phyloP scores from a whole-genome alignment of 768 basidiomycete species.

The Clitopilus hobsonii region DNA sequence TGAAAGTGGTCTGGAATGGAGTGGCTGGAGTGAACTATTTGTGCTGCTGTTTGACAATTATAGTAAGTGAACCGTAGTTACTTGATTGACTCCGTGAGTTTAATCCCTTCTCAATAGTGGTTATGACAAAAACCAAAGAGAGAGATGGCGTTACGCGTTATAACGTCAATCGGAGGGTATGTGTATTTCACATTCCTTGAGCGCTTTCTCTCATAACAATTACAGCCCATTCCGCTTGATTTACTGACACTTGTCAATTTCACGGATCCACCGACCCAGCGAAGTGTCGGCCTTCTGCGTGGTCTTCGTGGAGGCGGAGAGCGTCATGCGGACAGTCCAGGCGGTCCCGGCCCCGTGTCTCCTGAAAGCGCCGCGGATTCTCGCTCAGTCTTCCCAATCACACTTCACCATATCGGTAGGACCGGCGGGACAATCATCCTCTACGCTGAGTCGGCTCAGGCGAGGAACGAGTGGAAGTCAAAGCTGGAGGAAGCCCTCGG shows the following conservation, averaged over 20 bases:
- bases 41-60: slow-evolving; percentile 96
- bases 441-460: slow-evolving; percentile 77
- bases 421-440: slow-evolving; percentile 83
- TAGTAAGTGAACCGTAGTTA: no score
- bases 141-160: slow-evolving; percentile 74
- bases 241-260: slow-evolving; percentile 83
- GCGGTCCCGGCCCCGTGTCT: slow-evolving; percentile 15
- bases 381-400: slow-evolving; percentile 81
- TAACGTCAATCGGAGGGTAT: slow-evolving; percentile 73
- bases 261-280: slow-evolving; percentile 72
- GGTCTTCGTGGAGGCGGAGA: slow-evolving; percentile 40
- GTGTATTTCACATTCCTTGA: slow-evolving; percentile 15
- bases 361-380: slow-evolving; percentile 53
- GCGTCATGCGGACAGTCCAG: slow-evolving; percentile 24
- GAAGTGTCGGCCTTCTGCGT: slow-evolving; percentile 68
- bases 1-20: slow-evolving; percentile 85
- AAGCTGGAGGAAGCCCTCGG: slow-evolving; percentile 88
- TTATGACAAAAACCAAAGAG: slow-evolving; percentile 83
- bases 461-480: slow-evolving; percentile 82
- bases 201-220: slow-evolving; percentile 6
- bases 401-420: slow-evolving; percentile 84
- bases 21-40: slow-evolving; percentile 85
- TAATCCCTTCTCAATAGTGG: no score
- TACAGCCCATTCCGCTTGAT: slow-evolving; percentile 88
- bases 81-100: background rate